Evolutionary conservation across 2,329 filamentous ascomycete species (phyloP), one percentile per base, ranked within the genome.

Genomic region (Epichloe scottii): DNA sequence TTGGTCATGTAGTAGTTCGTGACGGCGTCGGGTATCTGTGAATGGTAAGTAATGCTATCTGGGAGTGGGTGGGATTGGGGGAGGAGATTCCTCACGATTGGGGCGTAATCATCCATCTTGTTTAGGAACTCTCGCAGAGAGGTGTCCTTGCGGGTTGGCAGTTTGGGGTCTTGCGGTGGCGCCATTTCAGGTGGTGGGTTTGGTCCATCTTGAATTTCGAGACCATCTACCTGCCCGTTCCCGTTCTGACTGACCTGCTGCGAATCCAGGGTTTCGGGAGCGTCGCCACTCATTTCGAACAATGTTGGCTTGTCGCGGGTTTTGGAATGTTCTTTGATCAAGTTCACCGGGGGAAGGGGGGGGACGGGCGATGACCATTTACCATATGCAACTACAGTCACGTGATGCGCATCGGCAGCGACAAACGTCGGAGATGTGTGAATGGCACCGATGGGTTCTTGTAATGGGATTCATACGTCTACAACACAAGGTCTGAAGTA

Each of bases 51-150:
- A 15, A n/a, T 23, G 3, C 45, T 11, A 6, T 35, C 5, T n/a
- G 5, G 12, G 40, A 19, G 3, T 17, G 21, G 21, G 7, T 8
- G 10, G 4, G n/a, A n/a, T 21, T 4, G 10, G 33, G 6, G 7
- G 17, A 34, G 14, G 15, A 12, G 37, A 19, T n/a, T 8, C 50
- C 85, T 57, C 78, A 96, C 90, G 62, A 98, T 95, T 11, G 93
- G 93, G 54, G 93, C 89, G 69, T 93, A 97, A 62, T 98, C 93
- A 65, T 98, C 93, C 85, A 98, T 97, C 75, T 95, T 96, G 57
- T 79, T 79, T 17, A 98, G 69, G 64, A 98, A 96, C 68, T 97
- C 91, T 63, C 90, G 86, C 57, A 98, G 72, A 39, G 87, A 95
- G 19, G 85, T 84, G 70, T 98, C 93, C 70, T 97, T 97, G 66